Conservation (phyloP, 179 eudicot species). For the Beta lomatogona region DNA sequence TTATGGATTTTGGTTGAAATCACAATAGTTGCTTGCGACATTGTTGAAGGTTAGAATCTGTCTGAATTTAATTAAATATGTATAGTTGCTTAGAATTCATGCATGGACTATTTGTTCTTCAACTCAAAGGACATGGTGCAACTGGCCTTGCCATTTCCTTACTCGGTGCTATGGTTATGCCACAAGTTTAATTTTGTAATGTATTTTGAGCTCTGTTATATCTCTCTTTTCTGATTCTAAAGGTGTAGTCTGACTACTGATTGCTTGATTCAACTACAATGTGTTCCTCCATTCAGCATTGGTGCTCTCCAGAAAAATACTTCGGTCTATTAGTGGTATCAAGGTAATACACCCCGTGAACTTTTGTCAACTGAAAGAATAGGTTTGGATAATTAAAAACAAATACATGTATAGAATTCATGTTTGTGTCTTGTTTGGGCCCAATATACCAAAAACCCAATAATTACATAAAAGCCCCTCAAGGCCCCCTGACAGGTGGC, state of each 20-base stretch:
- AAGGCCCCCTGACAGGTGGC: too few species aligned
- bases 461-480: too few species aligned
- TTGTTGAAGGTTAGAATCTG: slow-evolving; percentile 75
- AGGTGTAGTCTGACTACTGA: neutral
- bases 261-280: slow-evolving; percentile 76
- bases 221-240: neutral
- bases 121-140: too few species aligned
- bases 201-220: neutral
- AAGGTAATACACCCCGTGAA: slow-evolving; percentile 45
- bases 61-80: too few species aligned
- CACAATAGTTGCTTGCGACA: slow-evolving; percentile 88
- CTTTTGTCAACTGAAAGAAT: neutral
- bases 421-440: neutral
- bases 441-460: too few species aligned
- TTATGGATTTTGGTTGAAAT: slow-evolving; percentile 94
- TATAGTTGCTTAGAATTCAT: too few species aligned
- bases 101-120: too few species aligned
- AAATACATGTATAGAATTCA: neutral
- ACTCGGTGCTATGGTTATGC: too few species aligned
- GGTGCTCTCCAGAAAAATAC: slow-evolving; percentile 96
- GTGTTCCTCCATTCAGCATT: slow-evolving; percentile 97
- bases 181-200: neutral
- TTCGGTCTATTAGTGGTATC: slow-evolving; percentile 75
- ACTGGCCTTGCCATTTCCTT: too few species aligned
- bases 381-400: neutral